Conservation (phyloP, 768 basidiomycete genomes). For the Imleria badia region DNA sequence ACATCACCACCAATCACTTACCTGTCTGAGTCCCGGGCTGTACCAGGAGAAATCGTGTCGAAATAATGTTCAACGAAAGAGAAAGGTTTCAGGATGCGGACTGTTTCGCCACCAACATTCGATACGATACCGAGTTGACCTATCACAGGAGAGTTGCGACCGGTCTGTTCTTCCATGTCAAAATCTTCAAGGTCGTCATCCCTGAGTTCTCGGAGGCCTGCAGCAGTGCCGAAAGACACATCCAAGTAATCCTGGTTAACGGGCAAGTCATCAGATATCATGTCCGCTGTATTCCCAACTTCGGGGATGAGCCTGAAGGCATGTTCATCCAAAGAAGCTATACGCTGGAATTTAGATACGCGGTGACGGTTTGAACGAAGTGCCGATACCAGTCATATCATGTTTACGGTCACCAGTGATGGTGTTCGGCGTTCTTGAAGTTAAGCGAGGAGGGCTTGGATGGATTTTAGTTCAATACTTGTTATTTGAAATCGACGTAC, state of each 20-base stretch:
- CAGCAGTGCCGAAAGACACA: conserved; percentile 74
- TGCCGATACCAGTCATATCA: conserved; percentile 30
- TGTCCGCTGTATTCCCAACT: conserved; percentile 77
- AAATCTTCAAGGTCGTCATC: conserved; percentile 77
- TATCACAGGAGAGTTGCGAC: conserved; percentile 13
- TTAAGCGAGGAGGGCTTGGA: conserved; percentile 10
- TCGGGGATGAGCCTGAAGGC: conserved; percentile 78
- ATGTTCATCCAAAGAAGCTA: conserved; percentile 78
- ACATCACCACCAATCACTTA: conserved; percentile 31
- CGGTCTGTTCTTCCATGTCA: conserved; percentile 33
- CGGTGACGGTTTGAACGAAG: neutral
- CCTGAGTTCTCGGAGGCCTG: conserved; percentile 67
- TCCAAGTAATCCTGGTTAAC: conserved; percentile 88
- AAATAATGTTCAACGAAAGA: conserved; percentile 73
- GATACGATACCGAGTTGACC: conserved; percentile 49
- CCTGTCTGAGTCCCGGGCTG: conserved; percentile 45
- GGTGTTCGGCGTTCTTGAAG: conserved; percentile 6
- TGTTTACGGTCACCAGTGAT: conserved; percentile 4
- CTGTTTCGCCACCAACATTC: conserved; percentile 78
- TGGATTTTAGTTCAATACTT: neutral
- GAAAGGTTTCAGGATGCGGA: conserved; percentile 72
- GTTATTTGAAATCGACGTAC: conserved; percentile 14
- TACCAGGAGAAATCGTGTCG: conserved; percentile 59
- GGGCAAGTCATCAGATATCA: conserved; percentile 90
- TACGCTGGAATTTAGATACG: conserved; percentile 2